Evolutionary conservation across 768 basidiomycete species (phyloP), one percentile per base, ranked within the genome.

Genomic region (Tricholoma hemisulphureum): DNA sequence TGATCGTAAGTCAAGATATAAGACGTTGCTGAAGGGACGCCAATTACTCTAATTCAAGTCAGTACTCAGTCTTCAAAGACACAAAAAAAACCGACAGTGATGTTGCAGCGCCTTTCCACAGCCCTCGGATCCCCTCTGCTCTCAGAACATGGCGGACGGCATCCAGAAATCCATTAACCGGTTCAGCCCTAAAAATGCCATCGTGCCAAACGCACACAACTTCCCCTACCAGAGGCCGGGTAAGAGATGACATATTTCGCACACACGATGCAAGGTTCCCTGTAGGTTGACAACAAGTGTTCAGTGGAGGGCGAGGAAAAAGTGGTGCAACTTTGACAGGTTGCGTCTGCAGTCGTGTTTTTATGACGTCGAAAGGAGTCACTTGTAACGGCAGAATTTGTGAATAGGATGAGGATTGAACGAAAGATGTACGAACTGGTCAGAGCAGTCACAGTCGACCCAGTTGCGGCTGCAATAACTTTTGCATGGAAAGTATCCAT

Each of bases 331-430:
- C 75, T 68, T 71, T 71, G 20, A 80, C 76, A n/a, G 87, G 88
- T 69, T 91, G 94, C 0, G 97, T 98, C 71, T 99, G 97, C 16
- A 99, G 77, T 26, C 97, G 86, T 11, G 96, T 98, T 73, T 98
- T 98, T 63, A 98, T 83, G 55, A 99, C 94, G 73, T 99, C 97
- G 71, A 99, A 99, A 3, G 97, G 97, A 2, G 96, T 98, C 97
- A 99, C 96, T 98, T 69, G 29, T 29, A 53, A 39, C n/a, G 34
- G 63, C 31, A 64, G 55, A 26, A 53, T 24, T n/a, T 14, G 23
- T 49, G 20, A 31, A 54, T 23, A 43, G 49, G 26, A 31, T 48
- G 18, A 23, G 10, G 31, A 51, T 16, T 24, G 18, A 52, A 26
- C 16, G 24, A 46, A 20, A 29, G 32, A 28, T 29, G 11, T 1